Conservation (phyloP, 108 stramenopile species). For the Nitzschia palea region DNA sequence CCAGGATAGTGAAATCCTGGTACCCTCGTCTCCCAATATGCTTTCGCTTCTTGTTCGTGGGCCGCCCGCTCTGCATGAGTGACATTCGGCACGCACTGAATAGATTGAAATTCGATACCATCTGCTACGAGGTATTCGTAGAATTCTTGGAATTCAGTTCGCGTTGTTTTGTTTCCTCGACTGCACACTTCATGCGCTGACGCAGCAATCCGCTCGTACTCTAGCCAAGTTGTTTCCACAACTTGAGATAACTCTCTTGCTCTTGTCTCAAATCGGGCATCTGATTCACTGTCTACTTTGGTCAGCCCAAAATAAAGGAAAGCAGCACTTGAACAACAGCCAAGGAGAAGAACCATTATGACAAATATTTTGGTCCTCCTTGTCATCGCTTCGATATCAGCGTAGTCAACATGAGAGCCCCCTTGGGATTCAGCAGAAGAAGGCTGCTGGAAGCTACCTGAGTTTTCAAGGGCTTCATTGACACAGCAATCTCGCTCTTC, state of each 20-base stretch:
- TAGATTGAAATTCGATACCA: slow-evolving; percentile 36
- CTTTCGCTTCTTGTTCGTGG: slow-evolving; percentile 14
- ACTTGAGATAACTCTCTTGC: not conserved
- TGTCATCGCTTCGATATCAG: not conserved
- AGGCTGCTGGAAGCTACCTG: not conserved
- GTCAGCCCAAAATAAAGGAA: slow-evolving; percentile 2
- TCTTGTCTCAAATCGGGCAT: not conserved
- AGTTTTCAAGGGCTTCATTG: not conserved
- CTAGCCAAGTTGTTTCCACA: not conserved
- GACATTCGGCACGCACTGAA: slow-evolving; percentile 22
- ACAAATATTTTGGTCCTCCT: slow-evolving; percentile 2
- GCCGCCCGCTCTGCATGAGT: slow-evolving; percentile 14
- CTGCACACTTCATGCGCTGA: slow-evolving; percentile 11
- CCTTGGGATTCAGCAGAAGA: not conserved
- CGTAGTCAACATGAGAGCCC: not conserved
- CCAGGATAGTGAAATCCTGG: slow-evolving; percentile 17
- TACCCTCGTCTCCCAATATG: slow-evolving; percentile 5
- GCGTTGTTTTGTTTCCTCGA: not conserved
- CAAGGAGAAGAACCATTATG: slow-evolving; percentile 1
- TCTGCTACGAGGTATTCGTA: slow-evolving; percentile 31
- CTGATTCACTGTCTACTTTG: not conserved
- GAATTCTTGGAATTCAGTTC: slow-evolving; percentile 28
- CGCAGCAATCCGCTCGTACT: not conserved
- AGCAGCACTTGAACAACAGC: not conserved
- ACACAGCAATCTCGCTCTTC: not conserved